These are phyloP conservation scores for Lactifluus volemus DNA, from an alignment of 768 basidiomycete genomes.

Conservation along the genomic window DNA sequence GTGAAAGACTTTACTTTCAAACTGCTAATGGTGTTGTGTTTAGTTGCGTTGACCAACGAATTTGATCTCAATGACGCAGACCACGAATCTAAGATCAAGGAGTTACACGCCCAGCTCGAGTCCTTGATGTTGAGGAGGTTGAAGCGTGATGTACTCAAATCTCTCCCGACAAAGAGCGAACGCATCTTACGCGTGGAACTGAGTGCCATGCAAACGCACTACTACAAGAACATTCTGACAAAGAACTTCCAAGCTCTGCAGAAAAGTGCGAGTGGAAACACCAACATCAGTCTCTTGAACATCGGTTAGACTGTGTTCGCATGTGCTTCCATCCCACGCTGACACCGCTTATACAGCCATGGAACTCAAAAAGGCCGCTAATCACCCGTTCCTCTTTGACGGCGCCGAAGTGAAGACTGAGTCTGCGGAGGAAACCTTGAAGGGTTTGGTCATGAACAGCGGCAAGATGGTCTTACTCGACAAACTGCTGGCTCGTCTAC, in stretches of 20 bases:
- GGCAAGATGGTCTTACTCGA: slow-evolving; percentile 98
- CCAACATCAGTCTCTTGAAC: slow-evolving; percentile 92
- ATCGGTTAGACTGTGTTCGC: slow-evolving; percentile 47
- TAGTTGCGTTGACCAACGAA: slow-evolving; percentile 88
- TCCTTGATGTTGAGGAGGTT: slow-evolving; percentile 90
- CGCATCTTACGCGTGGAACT: slow-evolving; percentile 96
- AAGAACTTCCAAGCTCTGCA: slow-evolving; percentile 93
- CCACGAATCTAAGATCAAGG: slow-evolving; percentile 92
- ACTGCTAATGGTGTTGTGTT: slow-evolving; percentile 7
- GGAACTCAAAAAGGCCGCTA: slow-evolving; percentile 98
- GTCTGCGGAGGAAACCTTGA: slow-evolving; percentile 73
- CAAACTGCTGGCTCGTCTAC: slow-evolving; percentile 85
- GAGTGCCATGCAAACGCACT: slow-evolving; percentile 92
- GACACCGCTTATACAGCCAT: slow-evolving; percentile 49
- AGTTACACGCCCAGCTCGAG: slow-evolving; percentile 87
- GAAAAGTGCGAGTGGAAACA: slow-evolving; percentile 81
- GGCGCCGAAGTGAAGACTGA: slow-evolving; percentile 70
- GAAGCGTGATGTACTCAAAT: slow-evolving; percentile 94
- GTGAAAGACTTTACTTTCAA: not conserved
- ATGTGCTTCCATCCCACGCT: not conserved
- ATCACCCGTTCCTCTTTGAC: slow-evolving; percentile 96
- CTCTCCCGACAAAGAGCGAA: slow-evolving; percentile 95
- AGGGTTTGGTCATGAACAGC: slow-evolving; percentile 96
- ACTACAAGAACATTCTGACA: slow-evolving; percentile 97
- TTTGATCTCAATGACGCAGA: slow-evolving; percentile 92